A percentile compares a stretch with the other conserved stretches of the same genome.
Conservation (phyloP, 805 yeast genomes). For the Sporopachydermia lactativora region DNA sequence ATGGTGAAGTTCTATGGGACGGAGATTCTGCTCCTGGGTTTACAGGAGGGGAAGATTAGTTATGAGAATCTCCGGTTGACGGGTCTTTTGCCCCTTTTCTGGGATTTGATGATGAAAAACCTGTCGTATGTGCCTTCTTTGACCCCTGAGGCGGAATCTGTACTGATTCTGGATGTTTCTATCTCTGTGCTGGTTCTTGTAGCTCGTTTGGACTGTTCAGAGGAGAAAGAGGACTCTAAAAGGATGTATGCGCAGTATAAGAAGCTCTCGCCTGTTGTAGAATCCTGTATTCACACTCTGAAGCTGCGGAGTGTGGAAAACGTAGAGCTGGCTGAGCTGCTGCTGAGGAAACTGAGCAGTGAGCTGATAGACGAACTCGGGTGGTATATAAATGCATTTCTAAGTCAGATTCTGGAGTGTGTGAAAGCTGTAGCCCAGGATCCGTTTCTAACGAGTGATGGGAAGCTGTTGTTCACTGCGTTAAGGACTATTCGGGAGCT, state of each 20-base stretch:
- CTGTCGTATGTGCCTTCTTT: slow-evolving; percentile 20
- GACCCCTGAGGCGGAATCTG: slow-evolving; percentile 9
- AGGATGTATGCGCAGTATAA: background rate
- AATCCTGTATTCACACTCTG: slow-evolving; percentile 1
- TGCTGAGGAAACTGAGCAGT: background rate
- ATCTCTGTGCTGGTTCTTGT: slow-evolving; percentile 29
- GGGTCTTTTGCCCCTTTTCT: slow-evolving; percentile 18
- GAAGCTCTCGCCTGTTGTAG: background rate
- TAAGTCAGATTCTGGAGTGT: background rate
- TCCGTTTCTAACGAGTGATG: background rate
- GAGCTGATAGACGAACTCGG: background rate
- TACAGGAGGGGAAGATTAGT: slow-evolving; percentile 7
- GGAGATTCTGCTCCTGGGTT: slow-evolving; percentile 4
- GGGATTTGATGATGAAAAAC: slow-evolving; percentile 15
- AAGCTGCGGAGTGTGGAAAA: background rate
- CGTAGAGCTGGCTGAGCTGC: background rate
- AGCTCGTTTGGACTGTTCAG: slow-evolving; percentile 20
- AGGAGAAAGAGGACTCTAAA: background rate
- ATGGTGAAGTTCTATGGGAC: slow-evolving; percentile 14
- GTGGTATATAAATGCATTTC: background rate
- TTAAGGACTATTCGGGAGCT: background rate
- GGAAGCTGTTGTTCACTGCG: background rate
- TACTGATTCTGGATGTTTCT: slow-evolving; percentile 17
- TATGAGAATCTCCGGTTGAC: slow-evolving; percentile 7
- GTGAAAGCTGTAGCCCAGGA: background rate